A percentile compares a stretch with the other conserved stretches of the same genome.
These are phyloP conservation scores for Plasmopara halstedii DNA, from an alignment of 352 stramenopile species.

Conservation along the genomic window DNA sequence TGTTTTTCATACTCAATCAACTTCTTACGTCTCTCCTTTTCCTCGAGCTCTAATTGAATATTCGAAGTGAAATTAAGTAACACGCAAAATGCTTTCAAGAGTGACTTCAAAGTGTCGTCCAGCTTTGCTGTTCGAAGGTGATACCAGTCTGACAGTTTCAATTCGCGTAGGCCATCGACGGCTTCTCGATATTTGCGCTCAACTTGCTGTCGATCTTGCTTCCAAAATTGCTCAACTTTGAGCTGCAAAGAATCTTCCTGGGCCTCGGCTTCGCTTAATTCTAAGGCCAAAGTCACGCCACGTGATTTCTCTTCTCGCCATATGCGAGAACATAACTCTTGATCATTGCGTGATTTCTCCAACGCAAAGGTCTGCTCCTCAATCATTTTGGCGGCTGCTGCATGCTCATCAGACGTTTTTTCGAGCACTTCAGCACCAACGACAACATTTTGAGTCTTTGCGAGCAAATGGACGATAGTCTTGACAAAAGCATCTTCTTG, in stretches of 20 bases:
- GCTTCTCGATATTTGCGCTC: conserved; percentile 60
- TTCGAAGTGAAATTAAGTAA: conserved; percentile 74
- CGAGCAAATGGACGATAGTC: conserved; percentile 57
- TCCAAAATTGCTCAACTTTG: conserved; percentile 77
- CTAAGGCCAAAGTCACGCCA: conserved; percentile 21
- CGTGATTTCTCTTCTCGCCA: conserved; percentile 26
- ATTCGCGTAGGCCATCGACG: conserved; percentile 37
- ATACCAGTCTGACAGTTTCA: conserved; percentile 71
- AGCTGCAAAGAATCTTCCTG: conserved; percentile 70
- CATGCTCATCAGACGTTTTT: conserved; percentile 37
- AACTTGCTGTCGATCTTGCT: conserved; percentile 40
- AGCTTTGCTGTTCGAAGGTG: conserved; percentile 51
- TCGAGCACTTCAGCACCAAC: conserved; percentile 57
- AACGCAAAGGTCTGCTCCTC: conserved; percentile 18
- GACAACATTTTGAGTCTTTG: conserved; percentile 71
- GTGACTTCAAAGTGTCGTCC: conserved; percentile 45
- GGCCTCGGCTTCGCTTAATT: conserved; percentile 34
- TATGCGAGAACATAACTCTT: conserved; percentile 39
- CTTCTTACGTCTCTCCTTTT: conserved; percentile 12
- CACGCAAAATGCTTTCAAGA: conserved; percentile 59
- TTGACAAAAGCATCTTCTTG: conserved; percentile 58
- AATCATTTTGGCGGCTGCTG: conserved; percentile 18
- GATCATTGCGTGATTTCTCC: conserved; percentile 42
- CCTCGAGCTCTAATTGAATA: conserved; percentile 35
- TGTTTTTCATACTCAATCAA: conserved; percentile 18